These are phyloP conservation scores for Phytophthora constricta DNA, from an alignment of 352 stramenopile genomes.

Conservation along the genomic window DNA sequence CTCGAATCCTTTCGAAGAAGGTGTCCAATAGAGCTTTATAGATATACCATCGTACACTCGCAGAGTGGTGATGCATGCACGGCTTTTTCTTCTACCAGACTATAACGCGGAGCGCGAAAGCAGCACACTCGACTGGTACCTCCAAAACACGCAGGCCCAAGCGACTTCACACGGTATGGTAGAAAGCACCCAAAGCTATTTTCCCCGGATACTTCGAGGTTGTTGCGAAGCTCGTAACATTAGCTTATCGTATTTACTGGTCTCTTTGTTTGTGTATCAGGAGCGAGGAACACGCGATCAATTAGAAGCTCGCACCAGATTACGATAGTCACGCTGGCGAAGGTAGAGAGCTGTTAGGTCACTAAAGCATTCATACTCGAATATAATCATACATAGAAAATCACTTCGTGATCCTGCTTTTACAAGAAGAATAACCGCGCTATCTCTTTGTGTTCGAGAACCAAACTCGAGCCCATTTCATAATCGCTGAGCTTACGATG, in stretches of 20 bases:
- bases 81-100: conserved; percentile 12
- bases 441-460: too few species aligned
- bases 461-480: too few species aligned
- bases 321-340: not conserved
- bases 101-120: conserved; percentile 24
- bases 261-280: not conserved
- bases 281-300: not conserved
- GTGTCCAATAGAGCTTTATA: not conserved
- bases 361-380: too few species aligned
- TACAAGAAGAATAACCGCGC: too few species aligned
- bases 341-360: too few species aligned
- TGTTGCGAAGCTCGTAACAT: too few species aligned
- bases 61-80: not conserved
- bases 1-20: conserved; percentile 19
- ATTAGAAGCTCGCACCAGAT: not conserved
- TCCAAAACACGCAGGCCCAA: conserved; percentile 19
- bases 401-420: too few species aligned
- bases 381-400: too few species aligned
- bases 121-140: conserved; percentile 3
- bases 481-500: too few species aligned
- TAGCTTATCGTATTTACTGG: not conserved
- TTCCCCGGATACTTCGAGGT: too few species aligned
- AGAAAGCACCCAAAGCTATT: too few species aligned
- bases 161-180: conserved; percentile 9
- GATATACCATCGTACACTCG: not conserved